These are phyloP conservation scores for Serendipita indica DNA, from an alignment of 768 basidiomycete genomes.

Conservation along the genomic window DNA sequence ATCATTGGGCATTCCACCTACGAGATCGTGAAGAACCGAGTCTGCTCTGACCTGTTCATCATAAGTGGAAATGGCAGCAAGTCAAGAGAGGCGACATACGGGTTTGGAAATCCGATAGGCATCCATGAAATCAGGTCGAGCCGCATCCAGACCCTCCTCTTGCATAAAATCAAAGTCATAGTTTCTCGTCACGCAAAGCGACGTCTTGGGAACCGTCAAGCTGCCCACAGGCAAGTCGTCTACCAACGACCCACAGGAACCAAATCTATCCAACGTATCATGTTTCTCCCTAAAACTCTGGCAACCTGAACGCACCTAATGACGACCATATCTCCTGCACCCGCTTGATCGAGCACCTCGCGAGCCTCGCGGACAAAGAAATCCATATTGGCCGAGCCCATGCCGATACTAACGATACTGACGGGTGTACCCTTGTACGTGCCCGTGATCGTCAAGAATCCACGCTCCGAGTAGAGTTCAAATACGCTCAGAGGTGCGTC, in stretches of 20 bases:
- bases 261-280: conserved; percentile 34
- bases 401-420: conserved; percentile 66
- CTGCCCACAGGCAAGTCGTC: conserved; percentile 54
- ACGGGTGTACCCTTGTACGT: conserved; percentile 47
- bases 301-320: conserved; percentile 26
- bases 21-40: conserved; percentile 33
- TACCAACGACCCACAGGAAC: conserved; percentile 61
- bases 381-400: conserved; percentile 72
- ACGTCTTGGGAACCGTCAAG: conserved; percentile 53
- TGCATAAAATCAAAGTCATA: conserved; percentile 59
- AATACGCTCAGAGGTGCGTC: conserved; percentile 25
- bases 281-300: neutral
- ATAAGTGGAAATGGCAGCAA: conserved; percentile 13
- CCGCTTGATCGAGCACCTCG: conserved; percentile 31
- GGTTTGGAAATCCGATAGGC: conserved; percentile 58
- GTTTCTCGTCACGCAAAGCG: conserved; percentile 57
- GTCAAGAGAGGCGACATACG: conserved; percentile 25
- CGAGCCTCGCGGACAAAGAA: conserved; percentile 72
- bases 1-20: conserved; percentile 21
- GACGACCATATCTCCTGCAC: conserved; percentile 44
- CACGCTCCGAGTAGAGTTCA: conserved; percentile 52
- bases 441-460: conserved; percentile 61
- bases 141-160: conserved; percentile 21
- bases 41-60: conserved; percentile 46
- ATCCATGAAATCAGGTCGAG: conserved; percentile 22